Evolutionary conservation across 192 early-diverging fungal genomes (phyloP).

Genomic region (Pilaira anomala): DNA sequence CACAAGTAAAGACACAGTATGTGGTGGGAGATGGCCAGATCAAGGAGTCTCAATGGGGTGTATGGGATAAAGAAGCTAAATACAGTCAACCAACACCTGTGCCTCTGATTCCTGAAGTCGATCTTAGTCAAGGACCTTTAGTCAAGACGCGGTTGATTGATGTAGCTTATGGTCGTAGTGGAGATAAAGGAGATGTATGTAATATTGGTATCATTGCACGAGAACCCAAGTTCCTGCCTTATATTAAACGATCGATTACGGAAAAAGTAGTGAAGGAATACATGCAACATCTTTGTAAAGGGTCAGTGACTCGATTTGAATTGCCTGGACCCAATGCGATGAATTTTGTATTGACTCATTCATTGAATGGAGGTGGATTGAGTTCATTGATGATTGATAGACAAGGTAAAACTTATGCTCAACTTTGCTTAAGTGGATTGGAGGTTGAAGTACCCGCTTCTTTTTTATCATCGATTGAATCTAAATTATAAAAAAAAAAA

Average conservation of each 20-base stretch:
- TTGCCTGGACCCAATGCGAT: slow-evolving; percentile 52
- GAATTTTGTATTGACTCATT: slow-evolving; percentile 64
- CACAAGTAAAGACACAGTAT: slow-evolving; percentile 35
- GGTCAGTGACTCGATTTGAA: slow-evolving; percentile 59
- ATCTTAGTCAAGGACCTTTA: not conserved
- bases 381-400: slow-evolving; percentile 58
- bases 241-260: slow-evolving; percentile 52
- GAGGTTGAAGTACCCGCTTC: slow-evolving; percentile 50
- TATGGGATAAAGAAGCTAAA: slow-evolving; percentile 17
- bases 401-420: slow-evolving; percentile 67
- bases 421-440: slow-evolving; percentile 50
- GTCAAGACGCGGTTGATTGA: slow-evolving; percentile 52
- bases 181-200: slow-evolving; percentile 63
- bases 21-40: slow-evolving; percentile 34
- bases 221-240: slow-evolving; percentile 52
- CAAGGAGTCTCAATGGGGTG: slow-evolving; percentile 27
- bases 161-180: slow-evolving; percentile 58
- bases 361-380: slow-evolving; percentile 60
- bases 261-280: slow-evolving; percentile 47
- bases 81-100: slow-evolving; percentile 24
- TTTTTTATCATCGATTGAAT: not conserved
- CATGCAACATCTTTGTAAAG: slow-evolving; percentile 59
- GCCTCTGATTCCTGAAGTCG: slow-evolving; percentile 27
- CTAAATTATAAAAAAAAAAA: slow-evolving; percentile 17
- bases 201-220: slow-evolving; percentile 62